phyloP scores from a whole-genome alignment of 805 yeast species.

The Sugiyamaella mastotermitis region DNA sequence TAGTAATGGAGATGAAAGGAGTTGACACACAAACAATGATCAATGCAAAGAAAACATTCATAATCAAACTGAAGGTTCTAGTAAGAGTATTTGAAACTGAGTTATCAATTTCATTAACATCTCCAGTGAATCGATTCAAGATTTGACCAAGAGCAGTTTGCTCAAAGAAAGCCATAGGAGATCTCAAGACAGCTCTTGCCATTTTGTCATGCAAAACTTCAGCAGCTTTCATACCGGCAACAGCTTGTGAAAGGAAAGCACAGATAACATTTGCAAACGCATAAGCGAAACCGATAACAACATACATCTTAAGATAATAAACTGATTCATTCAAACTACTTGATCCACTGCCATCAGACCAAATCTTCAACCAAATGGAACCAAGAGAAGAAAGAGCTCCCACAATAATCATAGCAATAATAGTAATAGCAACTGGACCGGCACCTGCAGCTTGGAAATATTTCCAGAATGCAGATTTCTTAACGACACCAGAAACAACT shows the following conservation, averaged over 20 bases:
- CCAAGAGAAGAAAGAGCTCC: conserved; percentile 54
- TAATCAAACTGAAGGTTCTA: conserved; percentile 30
- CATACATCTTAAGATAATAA: conserved; percentile 59
- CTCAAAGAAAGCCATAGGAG: conserved; percentile 91
- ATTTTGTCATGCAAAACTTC: conserved; percentile 57
- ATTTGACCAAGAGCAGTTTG: conserved; percentile 90
- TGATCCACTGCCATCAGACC: conserved; percentile 73
- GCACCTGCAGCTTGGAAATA: conserved; percentile 75
- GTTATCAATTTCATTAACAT: conserved; percentile 82
- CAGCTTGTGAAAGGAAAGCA: conserved; percentile 47
- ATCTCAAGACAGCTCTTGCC: conserved; percentile 66
- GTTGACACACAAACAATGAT: conserved; percentile 75
- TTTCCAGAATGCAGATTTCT: conserved; percentile 62
- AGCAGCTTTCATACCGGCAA: conserved; percentile 11
- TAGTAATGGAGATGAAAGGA: conserved; percentile 71
- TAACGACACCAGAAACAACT: conserved; percentile 77
- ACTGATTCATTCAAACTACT: conserved; percentile 54
- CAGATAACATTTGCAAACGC: conserved; percentile 45
- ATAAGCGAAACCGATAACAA: conserved; percentile 46
- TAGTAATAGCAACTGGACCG: conserved; percentile 4
- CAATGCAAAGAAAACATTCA: conserved; percentile 51
- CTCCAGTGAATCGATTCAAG: conserved; percentile 81
- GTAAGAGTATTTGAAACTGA: conserved; percentile 36
- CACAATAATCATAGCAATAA: conserved; percentile 45
- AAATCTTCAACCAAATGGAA: conserved; percentile 77